phyloP scores from a whole-genome alignment of 106 monocot genomes.

The Dendrobium nobile region DNA sequence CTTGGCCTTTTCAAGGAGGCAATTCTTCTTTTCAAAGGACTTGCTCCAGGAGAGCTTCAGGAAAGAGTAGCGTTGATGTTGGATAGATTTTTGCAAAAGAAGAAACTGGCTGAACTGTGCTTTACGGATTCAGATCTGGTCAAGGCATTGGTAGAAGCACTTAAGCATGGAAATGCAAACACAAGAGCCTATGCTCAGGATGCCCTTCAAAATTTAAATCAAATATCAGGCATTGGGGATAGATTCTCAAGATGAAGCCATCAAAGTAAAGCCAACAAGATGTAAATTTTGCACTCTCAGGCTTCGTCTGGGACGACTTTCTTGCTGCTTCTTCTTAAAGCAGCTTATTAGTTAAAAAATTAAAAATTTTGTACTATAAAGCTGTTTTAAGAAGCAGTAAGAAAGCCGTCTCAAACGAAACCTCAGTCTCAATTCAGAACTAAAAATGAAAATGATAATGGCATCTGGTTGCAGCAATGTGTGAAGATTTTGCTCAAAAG shows the following conservation, averaged over 20 bases:
- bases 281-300: too few species aligned
- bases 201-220: conserved; percentile 33
- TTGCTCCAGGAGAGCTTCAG: conserved; percentile 36
- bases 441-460: too few species aligned
- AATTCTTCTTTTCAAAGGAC: conserved; percentile 23
- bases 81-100: conserved; percentile 28
- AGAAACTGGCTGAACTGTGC: conserved; percentile 21
- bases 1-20: conserved; percentile 29
- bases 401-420: too few species aligned
- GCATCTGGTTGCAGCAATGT: too few species aligned
- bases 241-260: conserved; percentile 9
- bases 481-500: too few species aligned
- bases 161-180: conserved; percentile 31
- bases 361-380: too few species aligned
- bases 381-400: too few species aligned
- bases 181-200: conserved; percentile 37
- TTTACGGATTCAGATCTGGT: conserved; percentile 29
- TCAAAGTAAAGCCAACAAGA: too few species aligned
- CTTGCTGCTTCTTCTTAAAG: too few species aligned
- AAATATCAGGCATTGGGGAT: conserved; percentile 45
- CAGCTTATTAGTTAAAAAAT: too few species aligned
- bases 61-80: conserved; percentile 31
- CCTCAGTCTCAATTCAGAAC: too few species aligned
- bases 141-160: conserved; percentile 39
- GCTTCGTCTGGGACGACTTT: too few species aligned